Evolutionary conservation across 257 asterid genomes (phyloP), one percentile per base, ranked within the genome.

Genomic region (Ballota nigra): DNA sequence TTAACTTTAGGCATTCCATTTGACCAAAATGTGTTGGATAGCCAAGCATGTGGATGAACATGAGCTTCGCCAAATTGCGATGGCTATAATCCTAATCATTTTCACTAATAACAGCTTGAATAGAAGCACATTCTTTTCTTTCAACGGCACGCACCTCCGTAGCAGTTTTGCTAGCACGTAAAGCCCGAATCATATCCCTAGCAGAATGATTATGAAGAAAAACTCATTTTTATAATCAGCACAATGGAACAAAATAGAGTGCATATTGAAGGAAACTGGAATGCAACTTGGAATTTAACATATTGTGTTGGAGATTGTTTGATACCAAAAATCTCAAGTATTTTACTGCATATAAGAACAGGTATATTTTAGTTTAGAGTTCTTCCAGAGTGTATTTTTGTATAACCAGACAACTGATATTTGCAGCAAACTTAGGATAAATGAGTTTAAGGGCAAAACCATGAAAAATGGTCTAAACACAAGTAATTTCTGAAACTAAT

Each of bases 31-130:
- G 99, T 26, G 99, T 95, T 29, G 98, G 98, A 74, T 92, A 92
- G 68, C 99, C 99, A 76, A 95, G 97, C 99, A 95, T 95, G 91
- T 95, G 98, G 80, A 95, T 90, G 81, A 89, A 95, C 99, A 92
- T 95, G 83, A 95, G 98, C 83, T 95, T 95, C 49, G 99, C 97
- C 84, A 95, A 83, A 81, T 95, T 95, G 31, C 98, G 97, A 81
- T 92, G 99, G 79, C 88, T 88, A 67, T 89, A 89, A 75, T 89
- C 96, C 52, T 87, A 93, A 79, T 90, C 97, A 73, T 88, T 88
- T 78, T 92, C 98, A 69, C 98, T 89, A 71, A 95, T 88, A 53
- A 97, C 84, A 72, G 96, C 95, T 77, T 98, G 95, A 78, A 92
- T 95, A 61, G 98, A 84, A 80, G 99, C 99, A 74, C 99, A 92